phyloP scores from a whole-genome alignment of 2,329 filamentous ascomycete species.

The Fusarium vanettenii region DNA sequence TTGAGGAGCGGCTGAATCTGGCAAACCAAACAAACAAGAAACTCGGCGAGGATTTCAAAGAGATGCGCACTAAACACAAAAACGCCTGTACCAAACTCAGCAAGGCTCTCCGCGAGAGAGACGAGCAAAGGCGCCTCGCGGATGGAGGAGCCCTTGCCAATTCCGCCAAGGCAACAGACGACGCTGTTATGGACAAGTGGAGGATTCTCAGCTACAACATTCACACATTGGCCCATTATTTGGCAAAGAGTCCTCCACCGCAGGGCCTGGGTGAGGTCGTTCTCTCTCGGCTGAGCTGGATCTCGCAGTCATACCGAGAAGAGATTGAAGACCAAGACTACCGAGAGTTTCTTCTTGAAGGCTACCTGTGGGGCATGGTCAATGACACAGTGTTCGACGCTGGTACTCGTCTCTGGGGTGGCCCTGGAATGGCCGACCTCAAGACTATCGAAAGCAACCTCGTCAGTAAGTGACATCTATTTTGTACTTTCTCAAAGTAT shows the following conservation, averaged over 20 bases:
- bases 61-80: not conserved
- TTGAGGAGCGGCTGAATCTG: not conserved
- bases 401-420: not conserved
- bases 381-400: not conserved
- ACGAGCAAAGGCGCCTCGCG: not conserved
- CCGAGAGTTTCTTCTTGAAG: not conserved
- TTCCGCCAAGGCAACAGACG: conserved; percentile 22
- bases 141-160: not conserved
- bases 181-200: conserved; percentile 23
- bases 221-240: not conserved
- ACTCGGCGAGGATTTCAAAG: not conserved
- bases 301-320: fast-evolving
- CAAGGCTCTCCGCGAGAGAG: not conserved
- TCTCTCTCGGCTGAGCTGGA: fast-evolving
- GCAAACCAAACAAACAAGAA: not conserved
- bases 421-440: fast-evolving
- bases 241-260: not conserved
- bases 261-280: fast-evolving
- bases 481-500: not conserved
- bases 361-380: conserved; percentile 8
- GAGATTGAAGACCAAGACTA: not conserved
- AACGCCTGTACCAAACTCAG: not conserved
- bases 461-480: not conserved
- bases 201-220: conserved; percentile 32
- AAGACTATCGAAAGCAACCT: not conserved